Evolutionary conservation across 2,329 filamentous ascomycete genomes (phyloP).

Genomic region (Penicillium sp.): DNA sequence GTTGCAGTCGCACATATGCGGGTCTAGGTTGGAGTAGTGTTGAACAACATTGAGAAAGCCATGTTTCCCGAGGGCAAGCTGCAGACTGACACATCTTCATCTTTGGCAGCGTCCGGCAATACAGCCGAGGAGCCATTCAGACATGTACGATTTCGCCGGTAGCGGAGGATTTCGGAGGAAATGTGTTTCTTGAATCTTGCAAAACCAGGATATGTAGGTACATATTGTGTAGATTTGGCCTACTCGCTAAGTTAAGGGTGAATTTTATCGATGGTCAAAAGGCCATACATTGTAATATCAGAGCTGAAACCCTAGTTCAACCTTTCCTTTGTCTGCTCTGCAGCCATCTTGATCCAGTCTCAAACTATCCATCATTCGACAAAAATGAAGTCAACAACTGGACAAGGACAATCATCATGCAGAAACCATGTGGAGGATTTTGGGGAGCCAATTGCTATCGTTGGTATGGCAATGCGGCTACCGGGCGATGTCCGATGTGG

Average conservation of each 20-base stretch:
- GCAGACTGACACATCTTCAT: neutral
- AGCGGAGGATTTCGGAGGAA: constrained; percentile 2
- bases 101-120: neutral
- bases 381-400: constrained; percentile 5
- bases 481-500: constrained; percentile 16
- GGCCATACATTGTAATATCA: neutral
- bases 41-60: neutral
- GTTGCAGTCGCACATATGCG: neutral
- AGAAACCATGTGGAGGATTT: neutral
- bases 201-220: neutral
- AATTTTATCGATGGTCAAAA: neutral
- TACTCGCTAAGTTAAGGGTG: neutral
- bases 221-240: constrained; percentile 2
- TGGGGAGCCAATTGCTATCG: constrained; percentile 17
- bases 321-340: neutral
- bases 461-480: constrained; percentile 24
- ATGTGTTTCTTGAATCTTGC: neutral
- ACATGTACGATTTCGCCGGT: neutral
- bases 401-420: constrained; percentile 8
- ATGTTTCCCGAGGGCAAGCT: neutral
- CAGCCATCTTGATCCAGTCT: constrained; percentile 5
- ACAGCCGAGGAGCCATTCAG: neutral
- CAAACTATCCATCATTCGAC: constrained; percentile 2
- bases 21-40: neutral
- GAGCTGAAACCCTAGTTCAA: neutral